Evolutionary conservation across 352 stramenopile genomes (phyloP).

Genomic region (Plasmopara muralis): DNA sequence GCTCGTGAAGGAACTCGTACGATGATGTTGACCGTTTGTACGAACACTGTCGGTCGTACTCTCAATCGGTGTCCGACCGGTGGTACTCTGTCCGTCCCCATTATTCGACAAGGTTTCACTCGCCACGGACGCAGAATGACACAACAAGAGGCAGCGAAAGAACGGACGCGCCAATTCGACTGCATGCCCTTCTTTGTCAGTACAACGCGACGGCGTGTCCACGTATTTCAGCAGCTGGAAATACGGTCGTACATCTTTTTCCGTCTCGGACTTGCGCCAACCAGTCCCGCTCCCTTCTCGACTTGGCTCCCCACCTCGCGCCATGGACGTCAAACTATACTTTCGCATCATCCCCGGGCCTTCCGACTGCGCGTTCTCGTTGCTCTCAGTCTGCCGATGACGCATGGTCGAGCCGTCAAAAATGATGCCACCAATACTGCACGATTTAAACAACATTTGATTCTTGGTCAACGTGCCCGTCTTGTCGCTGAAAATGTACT

Average conservation of each 20-base stretch:
- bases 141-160: constrained; percentile 75
- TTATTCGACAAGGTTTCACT: constrained; percentile 33
- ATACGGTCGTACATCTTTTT: constrained; percentile 68
- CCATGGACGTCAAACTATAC: constrained; percentile 4
- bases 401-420: constrained; percentile 79
- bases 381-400: constrained; percentile 28
- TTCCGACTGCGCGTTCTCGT: constrained; percentile 14
- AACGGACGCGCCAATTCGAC: constrained; percentile 64
- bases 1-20: constrained; percentile 20
- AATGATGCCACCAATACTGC: constrained; percentile 86
- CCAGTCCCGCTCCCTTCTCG: constrained; percentile 15
- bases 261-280: constrained; percentile 30
- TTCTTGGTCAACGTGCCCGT: constrained; percentile 99
- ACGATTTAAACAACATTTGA: constrained; percentile 96
- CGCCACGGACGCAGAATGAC: constrained; percentile 65
- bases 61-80: constrained; percentile 7
- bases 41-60: constrained; percentile 13
- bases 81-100: constrained; percentile 9
- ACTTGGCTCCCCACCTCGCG: constrained; percentile 4
- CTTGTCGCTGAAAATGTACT: constrained; percentile 99
- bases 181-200: constrained; percentile 43
- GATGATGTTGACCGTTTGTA: constrained; percentile 16
- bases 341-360: constrained; percentile 22
- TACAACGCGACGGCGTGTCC: constrained; percentile 42
- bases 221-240: constrained; percentile 65